phyloP scores from a whole-genome alignment of 2,329 filamentous ascomycete species.

The Xenoacremonium recifei region DNA sequence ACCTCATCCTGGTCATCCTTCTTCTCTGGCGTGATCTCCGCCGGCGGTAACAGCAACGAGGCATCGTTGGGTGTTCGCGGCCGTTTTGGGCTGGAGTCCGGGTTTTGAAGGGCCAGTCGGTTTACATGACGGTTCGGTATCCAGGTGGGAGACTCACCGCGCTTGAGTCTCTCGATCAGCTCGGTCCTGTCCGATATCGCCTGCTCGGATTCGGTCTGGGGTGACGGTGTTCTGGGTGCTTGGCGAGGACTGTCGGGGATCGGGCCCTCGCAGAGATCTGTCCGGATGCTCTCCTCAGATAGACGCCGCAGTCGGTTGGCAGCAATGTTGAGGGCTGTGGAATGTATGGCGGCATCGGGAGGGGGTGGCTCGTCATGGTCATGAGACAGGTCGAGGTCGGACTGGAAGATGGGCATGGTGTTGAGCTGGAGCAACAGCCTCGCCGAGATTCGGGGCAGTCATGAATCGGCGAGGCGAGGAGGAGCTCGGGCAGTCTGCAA shows the following conservation, averaged over 20 bases:
- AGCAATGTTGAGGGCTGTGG: constrained; percentile 18
- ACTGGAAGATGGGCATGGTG: constrained; percentile 59
- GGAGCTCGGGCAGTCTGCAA: constrained; percentile 6
- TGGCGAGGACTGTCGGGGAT: constrained; percentile 41
- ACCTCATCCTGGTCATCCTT: constrained; percentile 23
- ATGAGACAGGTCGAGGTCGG: constrained; percentile 40
- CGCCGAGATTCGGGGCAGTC: constrained; percentile 15
- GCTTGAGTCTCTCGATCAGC: constrained; percentile 82
- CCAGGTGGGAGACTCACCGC: constrained; percentile 74
- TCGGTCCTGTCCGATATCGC: constrained; percentile 65
- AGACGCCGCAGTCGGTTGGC: constrained; percentile 28
- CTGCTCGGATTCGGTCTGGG: constrained; percentile 21
- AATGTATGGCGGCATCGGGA: constrained; percentile 13
- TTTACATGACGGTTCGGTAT: constrained; percentile 61
- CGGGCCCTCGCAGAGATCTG: constrained; percentile 60
- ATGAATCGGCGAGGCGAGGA: constrained; percentile 16
- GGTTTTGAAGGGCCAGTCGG: constrained; percentile 12
- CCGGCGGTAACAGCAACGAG: constrained; percentile 43
- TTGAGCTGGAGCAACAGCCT: constrained; percentile 33
- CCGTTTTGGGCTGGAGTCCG: constrained; percentile 11
- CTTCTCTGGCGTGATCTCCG: constrained; percentile 48
- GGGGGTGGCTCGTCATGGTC: not conserved
- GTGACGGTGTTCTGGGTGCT: constrained; percentile 19
- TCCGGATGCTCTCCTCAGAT: constrained; percentile 61
- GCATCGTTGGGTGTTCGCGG: constrained; percentile 36